Percentiles rank a stretch among this genome's conserved stretches.
Evolutionary conservation across 345 rosid genomes (phyloP).

Genomic region (Streptanthus diversifolius): DNA sequence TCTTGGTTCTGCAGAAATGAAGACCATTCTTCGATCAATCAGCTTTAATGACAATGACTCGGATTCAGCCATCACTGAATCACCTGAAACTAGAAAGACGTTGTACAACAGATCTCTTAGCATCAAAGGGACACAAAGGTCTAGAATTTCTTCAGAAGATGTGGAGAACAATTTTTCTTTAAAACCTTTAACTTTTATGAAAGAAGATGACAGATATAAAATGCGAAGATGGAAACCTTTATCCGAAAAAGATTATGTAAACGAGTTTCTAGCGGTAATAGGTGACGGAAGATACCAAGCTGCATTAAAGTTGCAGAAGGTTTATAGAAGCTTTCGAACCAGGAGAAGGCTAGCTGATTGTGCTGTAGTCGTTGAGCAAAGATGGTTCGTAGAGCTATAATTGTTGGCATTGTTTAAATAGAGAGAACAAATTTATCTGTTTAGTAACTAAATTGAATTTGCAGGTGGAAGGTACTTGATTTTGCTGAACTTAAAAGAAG

Average conservation of each 20-base stretch:
- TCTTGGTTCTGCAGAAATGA: slow-evolving; percentile 26
- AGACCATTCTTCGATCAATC: slow-evolving; percentile 36
- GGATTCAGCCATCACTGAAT: slow-evolving; percentile 32
- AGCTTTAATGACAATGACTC: slow-evolving; percentile 43
- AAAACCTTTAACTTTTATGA: slow-evolving; percentile 29
- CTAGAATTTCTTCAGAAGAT: slow-evolving; percentile 33
- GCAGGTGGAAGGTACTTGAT: slow-evolving; percentile 88
- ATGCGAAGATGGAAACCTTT: slow-evolving; percentile 20
- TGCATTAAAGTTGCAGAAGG: slow-evolving; percentile 80
- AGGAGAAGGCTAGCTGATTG: slow-evolving; percentile 91
- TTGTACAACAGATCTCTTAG: slow-evolving; percentile 34
- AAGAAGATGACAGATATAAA: slow-evolving; percentile 22
- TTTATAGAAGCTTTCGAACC: slow-evolving; percentile 87
- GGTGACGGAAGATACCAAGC: slow-evolving; percentile 47
- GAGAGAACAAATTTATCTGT: background rate
- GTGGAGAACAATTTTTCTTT: slow-evolving; percentile 28
- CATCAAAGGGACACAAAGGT: slow-evolving; percentile 35
- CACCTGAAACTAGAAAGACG: slow-evolving; percentile 32
- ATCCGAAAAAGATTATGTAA: slow-evolving; percentile 3
- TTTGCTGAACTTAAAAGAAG: slow-evolving; percentile 89
- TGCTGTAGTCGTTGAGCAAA: slow-evolving; percentile 87
- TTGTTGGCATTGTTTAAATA: background rate
- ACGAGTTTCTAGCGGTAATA: slow-evolving; percentile 19
- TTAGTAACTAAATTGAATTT: slow-evolving; percentile 17
- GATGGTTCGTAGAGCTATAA: slow-evolving; percentile 55